Evolutionary conservation across 345 rosid genomes (phyloP).

Genomic region (Salix dunnii): DNA sequence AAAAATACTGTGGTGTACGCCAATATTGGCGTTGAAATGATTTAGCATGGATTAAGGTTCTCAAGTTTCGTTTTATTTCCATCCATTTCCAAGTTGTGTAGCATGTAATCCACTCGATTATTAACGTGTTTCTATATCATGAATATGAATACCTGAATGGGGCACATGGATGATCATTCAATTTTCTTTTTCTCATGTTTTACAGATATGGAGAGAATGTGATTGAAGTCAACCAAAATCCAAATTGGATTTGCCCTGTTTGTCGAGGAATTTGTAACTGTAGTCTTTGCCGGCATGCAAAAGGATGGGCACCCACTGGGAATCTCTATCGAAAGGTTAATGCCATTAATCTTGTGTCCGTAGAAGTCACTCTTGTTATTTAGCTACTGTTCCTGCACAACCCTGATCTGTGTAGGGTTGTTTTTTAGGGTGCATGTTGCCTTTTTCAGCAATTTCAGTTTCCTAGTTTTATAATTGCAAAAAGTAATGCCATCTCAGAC

Average conservation of each 20-base stretch:
- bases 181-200: not conserved
- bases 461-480: too few species aligned
- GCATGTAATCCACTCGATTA: not conserved
- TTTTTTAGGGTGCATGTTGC: too few species aligned
- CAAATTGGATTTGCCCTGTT: conserved; percentile 39
- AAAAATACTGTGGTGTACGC: not conserved
- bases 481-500: too few species aligned
- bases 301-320: conserved; percentile 36
- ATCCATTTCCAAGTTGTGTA: not conserved
- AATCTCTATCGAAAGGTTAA: conserved; percentile 28
- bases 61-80: not conserved
- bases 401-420: too few species aligned
- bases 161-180: not conserved
- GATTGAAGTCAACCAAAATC: conserved; percentile 31
- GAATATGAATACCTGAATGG: not conserved
- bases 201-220: conserved; percentile 42
- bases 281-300: conserved; percentile 29
- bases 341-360: not conserved
- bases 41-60: not conserved
- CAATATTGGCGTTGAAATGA: not conserved
- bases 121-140: not conserved
- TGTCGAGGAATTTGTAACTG: conserved; percentile 43
- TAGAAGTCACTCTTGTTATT: not conserved
- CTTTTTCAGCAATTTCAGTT: too few species aligned
- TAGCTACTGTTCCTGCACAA: not conserved